Conservation (phyloP, 192 early-diverging fungal genomes). For the Pilaira anomala region DNA sequence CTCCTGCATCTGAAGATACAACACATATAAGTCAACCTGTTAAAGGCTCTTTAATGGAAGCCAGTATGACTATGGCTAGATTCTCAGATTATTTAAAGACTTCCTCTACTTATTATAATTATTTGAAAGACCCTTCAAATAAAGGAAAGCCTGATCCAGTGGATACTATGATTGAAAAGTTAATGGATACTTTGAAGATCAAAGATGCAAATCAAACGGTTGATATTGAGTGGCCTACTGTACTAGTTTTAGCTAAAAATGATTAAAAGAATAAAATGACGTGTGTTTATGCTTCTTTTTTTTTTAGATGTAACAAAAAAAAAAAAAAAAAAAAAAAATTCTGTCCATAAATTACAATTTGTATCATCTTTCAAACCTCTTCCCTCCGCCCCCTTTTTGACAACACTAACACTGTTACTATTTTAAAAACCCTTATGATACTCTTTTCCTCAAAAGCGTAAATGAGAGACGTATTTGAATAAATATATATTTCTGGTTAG, state of each 20-base stretch:
- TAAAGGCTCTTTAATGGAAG: constrained; percentile 30
- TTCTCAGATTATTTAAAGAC: constrained; percentile 54
- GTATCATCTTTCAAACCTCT: too few species aligned
- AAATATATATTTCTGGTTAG: too few species aligned
- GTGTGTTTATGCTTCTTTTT: too few species aligned
- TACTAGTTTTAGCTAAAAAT: constrained; percentile 40
- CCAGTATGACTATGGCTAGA: constrained; percentile 36
- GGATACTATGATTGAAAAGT: constrained; percentile 38
- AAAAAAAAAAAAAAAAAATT: too few species aligned
- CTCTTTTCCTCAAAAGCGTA: too few species aligned
- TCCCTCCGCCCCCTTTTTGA: too few species aligned
- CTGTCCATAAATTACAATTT: too few species aligned
- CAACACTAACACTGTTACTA: too few species aligned
- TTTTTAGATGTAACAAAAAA: too few species aligned
- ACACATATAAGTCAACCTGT: constrained; percentile 4
- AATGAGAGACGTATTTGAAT: too few species aligned
- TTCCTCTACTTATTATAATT: constrained; percentile 56
- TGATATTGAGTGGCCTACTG: constrained; percentile 48
- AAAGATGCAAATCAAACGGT: constrained; percentile 32
- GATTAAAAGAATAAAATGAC: background rate
- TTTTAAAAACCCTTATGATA: too few species aligned
- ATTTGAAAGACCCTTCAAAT: constrained; percentile 31
- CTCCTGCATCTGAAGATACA: constrained; percentile 14
- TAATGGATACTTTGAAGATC: constrained; percentile 24
- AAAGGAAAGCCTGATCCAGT: constrained; percentile 37